Base-by-base conservation (phyloP, 2,329 filamentous ascomycete species). In the Sclerotinia spermophila region DNA sequence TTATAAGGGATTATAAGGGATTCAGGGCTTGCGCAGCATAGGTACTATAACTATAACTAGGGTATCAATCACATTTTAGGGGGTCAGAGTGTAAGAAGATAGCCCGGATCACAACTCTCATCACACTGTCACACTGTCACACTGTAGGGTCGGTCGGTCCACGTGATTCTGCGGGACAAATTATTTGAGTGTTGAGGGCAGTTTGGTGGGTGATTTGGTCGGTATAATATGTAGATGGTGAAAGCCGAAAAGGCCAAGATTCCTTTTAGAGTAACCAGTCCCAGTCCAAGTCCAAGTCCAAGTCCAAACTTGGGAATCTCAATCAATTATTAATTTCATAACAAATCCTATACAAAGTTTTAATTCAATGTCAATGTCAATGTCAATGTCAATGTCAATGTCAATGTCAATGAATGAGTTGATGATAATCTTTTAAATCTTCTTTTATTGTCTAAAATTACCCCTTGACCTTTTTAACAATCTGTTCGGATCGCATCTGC, bases 401-500 rank as follows among this genome's bases (percentile, higher is more conserved):
- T 70, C 60, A 70, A 67, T 76, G 74, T 74, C 72, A 75, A n/a
- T 75, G 73, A 76, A 67, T 72, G 58, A 64, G 67, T 61, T 70
- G 67, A 68, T 71, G 42, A 33, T 69, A 59, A 38, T 56, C 48
- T 45, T 45, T 72, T n/a, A 19, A 67, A 48, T 51, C 62, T 33
- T 64, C 70, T 68, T 44, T 53, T 70, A 56, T 69, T 58, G 70
- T 69, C 69, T 75, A 70, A 24, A 74, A 51, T 30, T 55, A 35
- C 17, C 44, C 33, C 51, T 59, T 13, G 19, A 15, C 45, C 48
- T 27, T 59, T 30, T 53, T 1, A 53, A 53, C 30, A 38, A 68
- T 42, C 38, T 21, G 3, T 60, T 65, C 61, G n/a, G 44, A 40
- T 45, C 45, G 65, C 69, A 67, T 44, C 69, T 66, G 61, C 35